Evolutionary conservation across 768 basidiomycete species (phyloP).

Genomic region (Tephrocybe rancida): DNA sequence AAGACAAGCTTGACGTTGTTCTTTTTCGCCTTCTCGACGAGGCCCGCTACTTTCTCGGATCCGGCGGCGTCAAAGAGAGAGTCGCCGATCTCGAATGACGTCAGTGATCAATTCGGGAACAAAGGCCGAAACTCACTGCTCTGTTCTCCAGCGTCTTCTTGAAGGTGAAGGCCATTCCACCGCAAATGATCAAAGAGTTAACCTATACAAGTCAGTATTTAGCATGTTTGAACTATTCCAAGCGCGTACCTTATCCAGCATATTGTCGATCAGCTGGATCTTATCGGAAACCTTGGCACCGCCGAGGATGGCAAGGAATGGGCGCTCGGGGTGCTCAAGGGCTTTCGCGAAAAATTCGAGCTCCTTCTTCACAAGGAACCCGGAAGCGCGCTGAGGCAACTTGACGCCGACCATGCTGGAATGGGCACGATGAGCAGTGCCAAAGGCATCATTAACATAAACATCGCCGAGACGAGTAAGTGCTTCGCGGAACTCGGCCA

Average conservation of each 20-base stretch:
- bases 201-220: slow-evolving; percentile 52
- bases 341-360: slow-evolving; percentile 99
- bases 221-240: neutral
- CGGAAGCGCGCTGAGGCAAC: slow-evolving; percentile 88
- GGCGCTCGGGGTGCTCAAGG: slow-evolving; percentile 89
- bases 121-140: slow-evolving; percentile 40
- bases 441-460: slow-evolving; percentile 98
- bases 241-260: slow-evolving; percentile 86
- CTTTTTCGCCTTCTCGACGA: slow-evolving; percentile 90
- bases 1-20: slow-evolving; percentile 95
- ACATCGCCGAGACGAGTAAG: slow-evolving; percentile 94
- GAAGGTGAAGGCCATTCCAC: slow-evolving; percentile 99
- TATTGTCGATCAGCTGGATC: slow-evolving; percentile 97
- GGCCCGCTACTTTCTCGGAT: slow-evolving; percentile 76
- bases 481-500: slow-evolving; percentile 82
- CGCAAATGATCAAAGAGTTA: slow-evolving; percentile 93
- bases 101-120: neutral
- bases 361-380: slow-evolving; percentile 98
- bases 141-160: slow-evolving; percentile 89
- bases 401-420: slow-evolving; percentile 98
- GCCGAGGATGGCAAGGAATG: slow-evolving; percentile 97
- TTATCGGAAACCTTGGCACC: slow-evolving; percentile 99
- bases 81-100: slow-evolving; percentile 73
- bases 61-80: slow-evolving; percentile 94
- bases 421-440: slow-evolving; percentile 97